Evolutionary conservation across 805 yeast genomes (phyloP).

Genomic region (Hanseniaspora lachancei): DNA sequence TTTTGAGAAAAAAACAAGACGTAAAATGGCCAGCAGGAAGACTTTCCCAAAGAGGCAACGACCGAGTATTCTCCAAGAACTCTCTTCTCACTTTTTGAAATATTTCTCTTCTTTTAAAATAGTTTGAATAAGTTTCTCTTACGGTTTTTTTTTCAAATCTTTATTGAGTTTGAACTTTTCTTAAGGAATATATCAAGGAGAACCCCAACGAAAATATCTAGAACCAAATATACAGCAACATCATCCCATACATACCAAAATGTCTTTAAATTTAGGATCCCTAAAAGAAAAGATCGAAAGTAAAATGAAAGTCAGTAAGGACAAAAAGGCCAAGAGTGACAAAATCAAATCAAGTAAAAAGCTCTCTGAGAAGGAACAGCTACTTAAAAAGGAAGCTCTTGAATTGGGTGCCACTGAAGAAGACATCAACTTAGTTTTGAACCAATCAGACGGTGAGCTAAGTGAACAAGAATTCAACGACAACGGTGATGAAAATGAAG

Average conservation of each 20-base stretch:
- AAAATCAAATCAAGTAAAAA: constrained; percentile 17
- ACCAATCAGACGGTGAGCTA: constrained; percentile 32
- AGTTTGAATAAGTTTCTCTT: too few species aligned
- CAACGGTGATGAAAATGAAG: constrained; percentile 26
- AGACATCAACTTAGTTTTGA: constrained; percentile 54
- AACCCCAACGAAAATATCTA: too few species aligned
- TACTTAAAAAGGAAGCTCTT: constrained; percentile 57
- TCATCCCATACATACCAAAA: not conserved
- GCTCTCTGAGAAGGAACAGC: constrained; percentile 18
- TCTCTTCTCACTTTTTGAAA: too few species aligned
- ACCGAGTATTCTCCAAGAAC: too few species aligned
- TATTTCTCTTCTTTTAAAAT: too few species aligned
- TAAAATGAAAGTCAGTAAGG: constrained; percentile 31
- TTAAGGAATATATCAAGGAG: too few species aligned
- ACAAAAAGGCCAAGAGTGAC: constrained; percentile 18
- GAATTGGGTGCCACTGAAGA: constrained; percentile 79
- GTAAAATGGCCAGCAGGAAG: too few species aligned
- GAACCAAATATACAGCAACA: not conserved
- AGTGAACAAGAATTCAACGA: constrained; percentile 32
- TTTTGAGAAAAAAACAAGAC: too few species aligned
- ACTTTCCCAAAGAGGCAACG: too few species aligned
- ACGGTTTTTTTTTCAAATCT: too few species aligned
- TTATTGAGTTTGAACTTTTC: too few species aligned
- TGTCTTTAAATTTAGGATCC: constrained; percentile 29
- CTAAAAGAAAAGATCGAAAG: constrained; percentile 52